Base-by-base conservation (phyloP, 352 stramenopile species). In the Globisporangium yorkense region DNA sequence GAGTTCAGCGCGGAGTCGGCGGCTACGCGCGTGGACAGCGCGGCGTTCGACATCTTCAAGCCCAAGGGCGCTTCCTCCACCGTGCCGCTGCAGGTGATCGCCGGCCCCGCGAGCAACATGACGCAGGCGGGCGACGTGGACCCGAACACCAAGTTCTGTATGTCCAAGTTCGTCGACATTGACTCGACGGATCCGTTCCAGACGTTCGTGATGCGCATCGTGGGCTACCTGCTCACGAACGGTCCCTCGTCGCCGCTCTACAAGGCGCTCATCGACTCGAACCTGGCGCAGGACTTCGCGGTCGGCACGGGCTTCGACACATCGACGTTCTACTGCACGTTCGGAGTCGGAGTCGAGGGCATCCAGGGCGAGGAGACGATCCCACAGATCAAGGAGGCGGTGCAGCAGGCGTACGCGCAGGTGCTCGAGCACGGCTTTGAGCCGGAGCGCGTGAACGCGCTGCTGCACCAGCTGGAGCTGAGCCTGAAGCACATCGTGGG, bases 401-500 rank as follows among this genome's bases (percentile, higher is more conserved):
- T 92, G 13, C 39, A 77, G n/a, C 41, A 75, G 0, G 71, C 77
- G 21, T 75, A 87, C 51, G 57, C 69, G 2, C 67, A 75, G 18
- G 84, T 94, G 27, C 59, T 89, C 10, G 59, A 68, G 40, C 67
- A 89, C 20, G 84, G 84, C 5, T 94, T 94, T 59, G 80, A 94
- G 20, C 67, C 74, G 16, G 78, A 89, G 59, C 74, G 80, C 29
- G 83, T 94, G 21, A 72, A 81, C 6, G 82, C 76, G 7, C 45
- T 94, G 63, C 61, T 94, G 40, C 84, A 94, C 52, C 84, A 94
- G 62, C 62, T 94, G 27, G 84, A 94, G 59, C 63, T 94, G 54
- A 88, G 77, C 59, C 66, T 86, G n/a, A 94, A 94, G 59, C 82
- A 94, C 60, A 82, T 94, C 29, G 78, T 84, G 0, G 78, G 80